Base-by-base conservation (phyloP, 768 basidiomycete genomes). In the Tulasnella sp. region DNA sequence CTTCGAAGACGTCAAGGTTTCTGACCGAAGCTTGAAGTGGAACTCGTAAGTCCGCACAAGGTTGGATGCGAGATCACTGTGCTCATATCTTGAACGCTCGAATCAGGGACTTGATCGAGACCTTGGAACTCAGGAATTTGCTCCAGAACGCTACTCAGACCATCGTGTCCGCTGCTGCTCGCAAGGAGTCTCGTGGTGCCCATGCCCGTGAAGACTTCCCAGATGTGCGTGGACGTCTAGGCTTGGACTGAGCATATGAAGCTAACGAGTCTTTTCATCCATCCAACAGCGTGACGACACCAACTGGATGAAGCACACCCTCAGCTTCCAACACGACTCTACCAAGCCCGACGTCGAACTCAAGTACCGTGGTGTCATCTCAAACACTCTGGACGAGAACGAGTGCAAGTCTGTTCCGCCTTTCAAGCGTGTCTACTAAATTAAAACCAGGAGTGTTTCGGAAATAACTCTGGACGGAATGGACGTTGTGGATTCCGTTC, bases 11-110 rank as follows among this genome's bases (percentile, higher is more conserved):
- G 91, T 99, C 75, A 92, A 95, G 69, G 92, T 97, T 84, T 95
- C 97, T 84, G 97, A 98, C 81, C 86, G 97, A 78, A 94, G 92
- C 82, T 92, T 98, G 95, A 97, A 98, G 81, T 99, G 96, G 97
- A 98, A 98, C 83, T 93, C 94, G 95, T 96, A 78, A 75, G 93
- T 81, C 79, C 11, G 16, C 62, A n/a, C 39, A 67, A 42, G 29
- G 22, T 22, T 22, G 19, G 41, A 69, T 44, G 5, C 37, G 14
- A 4, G 22, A 11, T 16, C 37, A 22, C 17, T n/a, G 7, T 19
- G 37, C 66, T 74, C 37, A 65, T 19, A 37, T 8, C 40, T 42
- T 40, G 74, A 63, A 63, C 44, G 67, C 12, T n/a, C 47, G 29
- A 59, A 26, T 74, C 76, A 95, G 94, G 76, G 97, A 99, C 80